These are phyloP conservation scores for Aurantiochytrium sp. DNA, from an alignment of 108 stramenopile genomes.

Conservation along the genomic window DNA sequence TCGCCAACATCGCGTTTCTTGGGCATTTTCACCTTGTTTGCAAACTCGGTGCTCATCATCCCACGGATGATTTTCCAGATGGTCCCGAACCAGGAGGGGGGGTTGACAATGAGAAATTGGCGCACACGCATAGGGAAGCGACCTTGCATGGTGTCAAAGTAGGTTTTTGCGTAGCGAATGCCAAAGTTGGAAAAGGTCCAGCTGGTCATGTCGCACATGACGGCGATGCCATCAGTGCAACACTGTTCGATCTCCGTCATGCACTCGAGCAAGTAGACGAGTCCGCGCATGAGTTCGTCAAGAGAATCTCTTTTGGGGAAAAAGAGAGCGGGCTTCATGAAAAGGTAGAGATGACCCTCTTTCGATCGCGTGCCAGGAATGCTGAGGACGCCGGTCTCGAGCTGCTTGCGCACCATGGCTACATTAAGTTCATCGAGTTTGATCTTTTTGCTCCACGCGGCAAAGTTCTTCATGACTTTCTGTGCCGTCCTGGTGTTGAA, in stretches of 20 bases:
- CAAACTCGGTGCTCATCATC: not conserved
- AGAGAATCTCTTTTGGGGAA: constrained; percentile 35
- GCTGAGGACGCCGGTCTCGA: not conserved
- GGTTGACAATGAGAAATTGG: constrained; percentile 54
- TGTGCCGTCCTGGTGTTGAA: not conserved
- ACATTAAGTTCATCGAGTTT: not conserved
- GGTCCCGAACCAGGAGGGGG: constrained; percentile 47
- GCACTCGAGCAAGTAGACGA: constrained; percentile 42
- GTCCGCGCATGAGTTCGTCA: constrained; percentile 42
- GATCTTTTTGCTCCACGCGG: not conserved
- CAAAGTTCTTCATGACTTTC: not conserved
- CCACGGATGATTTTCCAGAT: not conserved
- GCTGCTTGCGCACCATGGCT: not conserved
- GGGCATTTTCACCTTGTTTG: not conserved
- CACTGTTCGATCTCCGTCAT: constrained; percentile 41
- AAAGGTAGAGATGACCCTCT: constrained; percentile 40
- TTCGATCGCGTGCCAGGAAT: constrained; percentile 43
- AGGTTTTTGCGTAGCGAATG: constrained; percentile 38
- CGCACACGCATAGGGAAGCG: constrained; percentile 36
- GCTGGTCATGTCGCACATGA: constrained; percentile 49
- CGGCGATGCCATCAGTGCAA: constrained; percentile 46
- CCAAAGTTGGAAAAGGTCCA: constrained; percentile 49
- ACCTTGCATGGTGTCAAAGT: constrained; percentile 49
- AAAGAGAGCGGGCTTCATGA: constrained; percentile 47
- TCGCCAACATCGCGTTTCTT: not conserved